A percentile compares a stretch with the other conserved stretches of the same genome.
These are phyloP conservation scores for Amylostereum chailletii DNA, from an alignment of 1,284 basidiomycete genomes.

Conservation along the genomic window DNA sequence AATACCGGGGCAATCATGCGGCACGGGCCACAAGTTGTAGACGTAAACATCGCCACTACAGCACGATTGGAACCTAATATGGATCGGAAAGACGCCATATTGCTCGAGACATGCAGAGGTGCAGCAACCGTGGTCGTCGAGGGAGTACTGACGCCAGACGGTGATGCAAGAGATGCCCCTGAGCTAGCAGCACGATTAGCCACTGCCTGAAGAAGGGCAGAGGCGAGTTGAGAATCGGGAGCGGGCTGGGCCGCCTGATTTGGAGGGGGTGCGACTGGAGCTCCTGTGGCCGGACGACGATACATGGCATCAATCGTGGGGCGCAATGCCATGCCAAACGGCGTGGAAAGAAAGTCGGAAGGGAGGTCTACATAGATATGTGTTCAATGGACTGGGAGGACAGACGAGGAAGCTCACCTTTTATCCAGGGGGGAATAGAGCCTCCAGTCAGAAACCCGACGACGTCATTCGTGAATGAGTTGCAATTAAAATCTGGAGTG, in stretches of 20 bases:
- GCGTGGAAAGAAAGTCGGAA: constrained; percentile 83
- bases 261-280: constrained; percentile 30
- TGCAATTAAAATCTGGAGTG: constrained; percentile 73
- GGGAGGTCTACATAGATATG: constrained; percentile 56
- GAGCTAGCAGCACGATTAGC: constrained; percentile 41
- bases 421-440: constrained; percentile 74
- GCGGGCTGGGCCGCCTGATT: constrained; percentile 21
- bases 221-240: constrained; percentile 43
- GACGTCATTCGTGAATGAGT: constrained; percentile 85
- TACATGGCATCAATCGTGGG: constrained; percentile 90
- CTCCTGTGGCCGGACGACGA: constrained; percentile 38
- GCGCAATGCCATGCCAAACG: constrained; percentile 79
- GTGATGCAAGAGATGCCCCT: constrained; percentile 17
- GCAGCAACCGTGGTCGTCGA: constrained; percentile 38
- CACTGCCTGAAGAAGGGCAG: constrained; percentile 57
- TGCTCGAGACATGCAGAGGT: constrained; percentile 55
- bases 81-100: constrained; percentile 41
- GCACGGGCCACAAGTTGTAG: constrained; percentile 55
- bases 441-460: constrained; percentile 78
- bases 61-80: constrained; percentile 41
- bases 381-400: background rate
- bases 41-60: constrained; percentile 61
- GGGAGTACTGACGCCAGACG: constrained; percentile 18
- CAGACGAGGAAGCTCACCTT: constrained; percentile 30
- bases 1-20: constrained; percentile 57